Evolutionary conservation across 768 basidiomycete species (phyloP), one percentile per base, ranked within the genome.

Genomic region (Russula sp.): DNA sequence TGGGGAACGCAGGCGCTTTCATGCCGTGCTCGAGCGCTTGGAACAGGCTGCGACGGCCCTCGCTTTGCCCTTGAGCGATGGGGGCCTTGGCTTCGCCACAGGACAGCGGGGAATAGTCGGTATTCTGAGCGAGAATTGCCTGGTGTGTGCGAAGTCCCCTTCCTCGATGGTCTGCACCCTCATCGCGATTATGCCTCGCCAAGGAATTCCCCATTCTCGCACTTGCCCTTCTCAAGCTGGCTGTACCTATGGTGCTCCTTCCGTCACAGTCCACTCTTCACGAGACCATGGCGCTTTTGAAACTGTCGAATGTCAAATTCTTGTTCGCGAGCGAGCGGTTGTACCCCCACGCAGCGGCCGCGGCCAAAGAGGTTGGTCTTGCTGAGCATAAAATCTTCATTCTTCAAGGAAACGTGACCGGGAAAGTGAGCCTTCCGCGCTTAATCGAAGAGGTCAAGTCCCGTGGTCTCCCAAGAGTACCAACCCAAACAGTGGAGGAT

Each of bases 81-180:
- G 86, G 0, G 87, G 89, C 0, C 74, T 88, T 1, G 86, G 80
- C 0, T 69, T 91, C 11, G 9, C 14, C 2, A 13, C 57, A 11
- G 55, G 48, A 6, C 68, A 72, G 54, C 75, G 79, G 0, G 85
- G 87, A 57, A 81, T 89, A 27, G 77, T 89, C 20, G 89, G 87
- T 6, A 81, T 91, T 16, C 79, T 89, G 70, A 83, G 82, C 72
- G 80, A 86, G 51, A 91, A 91, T 70, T 85, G 81, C 40, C 70
- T 84, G 71, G 89, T 88, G 73, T 66, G 83, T 72, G 6, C 16
- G n/a, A 47, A 44, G 10, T 27, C 37, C 13, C 10, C 31, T 42
- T 20, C 42, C 42, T 4, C 42, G 39, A 48, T 27, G 16, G 10
- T 34, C 5, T 42, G 40, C n/a, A 20, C 50, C 6, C 61, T 57